Base-by-base conservation (phyloP, 2,329 filamentous ascomycete species). In the Zalaria sp. region DNA sequence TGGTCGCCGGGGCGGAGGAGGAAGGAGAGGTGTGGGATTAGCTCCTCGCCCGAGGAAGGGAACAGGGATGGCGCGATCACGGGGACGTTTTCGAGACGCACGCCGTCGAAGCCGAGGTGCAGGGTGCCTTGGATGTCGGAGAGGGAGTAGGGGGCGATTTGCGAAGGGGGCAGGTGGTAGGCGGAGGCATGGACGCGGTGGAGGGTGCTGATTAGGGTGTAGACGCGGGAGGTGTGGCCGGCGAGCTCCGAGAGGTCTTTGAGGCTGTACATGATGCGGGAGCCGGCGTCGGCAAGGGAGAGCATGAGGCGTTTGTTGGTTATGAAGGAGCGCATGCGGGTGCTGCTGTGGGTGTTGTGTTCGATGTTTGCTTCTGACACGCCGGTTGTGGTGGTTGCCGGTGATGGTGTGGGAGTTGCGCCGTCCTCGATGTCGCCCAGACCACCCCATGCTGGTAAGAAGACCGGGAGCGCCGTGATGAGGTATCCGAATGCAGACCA, bases 211-310 rank as follows among this genome's bases (percentile, higher is more conserved):
- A 98, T 93, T 34, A 98, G 72, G 7, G 87, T 93, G 65, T 95
- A 98, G 8, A 98, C 88, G 36, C 91, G 79, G 44, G 86, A 94
- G 0, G 91, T 98, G 65, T 96, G 93, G 25, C 91, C 91, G 4
- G 91, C 91, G 29, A 98, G 71, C 59, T 98, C 91, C 1, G 88
- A 88, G 31, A 98, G 75, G 56, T 98, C 93, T 64, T 98, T 98
- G 69, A 98, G 93, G 47, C 84, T 91, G 68, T 98, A 98, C 91
- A 98, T 98, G 86, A 98, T 95, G 37, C 91, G 77, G 26, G 89
- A 89, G 45, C 91, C 91, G 2, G 91, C 91, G 62, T 98, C 91
- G 6, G 91, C 91, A 32, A 98, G 74, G 10, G 89, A 96, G 28
- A 98, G 74, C 91, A 98, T 96, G 34, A 98, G 79, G 4, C 91